Evolutionary conservation across 2,329 filamentous ascomycete genomes (phyloP).

Genomic region (Chaetomium sp.): DNA sequence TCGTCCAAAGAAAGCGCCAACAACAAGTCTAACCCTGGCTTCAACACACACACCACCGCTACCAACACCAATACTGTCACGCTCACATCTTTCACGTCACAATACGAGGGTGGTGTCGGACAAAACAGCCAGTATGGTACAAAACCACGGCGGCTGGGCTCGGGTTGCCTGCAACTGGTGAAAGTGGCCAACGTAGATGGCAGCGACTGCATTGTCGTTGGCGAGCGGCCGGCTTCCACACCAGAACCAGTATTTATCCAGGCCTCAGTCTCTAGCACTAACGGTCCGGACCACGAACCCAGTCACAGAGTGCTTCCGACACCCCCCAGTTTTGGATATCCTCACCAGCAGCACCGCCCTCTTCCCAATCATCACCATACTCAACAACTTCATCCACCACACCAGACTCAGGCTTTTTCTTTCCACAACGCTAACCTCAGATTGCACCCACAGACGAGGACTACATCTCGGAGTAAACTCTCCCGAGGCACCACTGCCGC

Average conservation of each 20-base stretch:
- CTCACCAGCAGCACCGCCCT: background rate
- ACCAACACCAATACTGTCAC: background rate
- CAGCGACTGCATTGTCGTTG: conserved; percentile 9
- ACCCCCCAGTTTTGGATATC: conserved; percentile 7
- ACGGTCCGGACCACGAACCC: background rate
- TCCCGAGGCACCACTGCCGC: background rate
- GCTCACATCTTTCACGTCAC: background rate
- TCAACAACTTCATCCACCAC: too few species aligned
- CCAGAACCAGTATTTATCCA: background rate
- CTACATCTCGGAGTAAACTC: conserved; percentile 9
- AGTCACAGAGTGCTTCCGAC: background rate
- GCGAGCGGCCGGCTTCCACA: background rate
- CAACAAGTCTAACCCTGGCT: background rate
- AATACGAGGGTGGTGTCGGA: background rate
- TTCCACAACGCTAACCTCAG: conserved; percentile 6
- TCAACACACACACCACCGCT: background rate
- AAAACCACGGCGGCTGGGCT: background rate
- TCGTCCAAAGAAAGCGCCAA: background rate
- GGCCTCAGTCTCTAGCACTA: background rate
- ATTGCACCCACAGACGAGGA: conserved; percentile 4
- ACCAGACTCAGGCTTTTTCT: background rate
- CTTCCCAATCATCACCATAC: background rate
- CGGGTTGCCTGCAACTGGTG: background rate
- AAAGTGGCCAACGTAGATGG: background rate
- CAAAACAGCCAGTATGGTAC: background rate